A percentile compares a stretch with the other conserved stretches of the same genome.
These are phyloP conservation scores for Silene coronaria DNA, from an alignment of 179 eudicot species.

Conservation along the genomic window DNA sequence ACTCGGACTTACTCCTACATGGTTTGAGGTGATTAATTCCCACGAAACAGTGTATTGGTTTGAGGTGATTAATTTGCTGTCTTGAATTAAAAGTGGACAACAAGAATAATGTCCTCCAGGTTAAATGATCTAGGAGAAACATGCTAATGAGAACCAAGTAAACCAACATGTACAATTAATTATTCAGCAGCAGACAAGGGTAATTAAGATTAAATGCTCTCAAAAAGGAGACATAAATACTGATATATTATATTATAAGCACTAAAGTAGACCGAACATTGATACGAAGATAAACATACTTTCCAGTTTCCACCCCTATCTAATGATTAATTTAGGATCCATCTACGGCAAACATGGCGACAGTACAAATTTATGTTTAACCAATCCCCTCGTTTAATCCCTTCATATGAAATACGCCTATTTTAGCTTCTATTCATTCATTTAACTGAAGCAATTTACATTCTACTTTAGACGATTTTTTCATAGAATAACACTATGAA, in stretches of 20 bases:
- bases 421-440: too few species aligned
- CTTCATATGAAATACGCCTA: background rate
- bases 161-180: background rate
- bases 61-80: background rate
- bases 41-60: background rate
- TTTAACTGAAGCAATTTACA: too few species aligned
- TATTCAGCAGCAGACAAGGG: conserved; percentile 3
- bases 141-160: conserved; percentile 6
- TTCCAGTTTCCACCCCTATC: background rate
- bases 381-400: conserved; percentile 2
- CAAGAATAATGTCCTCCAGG: background rate
- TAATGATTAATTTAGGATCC: background rate
- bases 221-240: background rate
- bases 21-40: too few species aligned
- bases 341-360: too few species aligned
- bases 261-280: background rate
- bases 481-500: too few species aligned
- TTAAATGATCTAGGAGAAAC: conserved; percentile 1
- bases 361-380: background rate
- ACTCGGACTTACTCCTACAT: too few species aligned
- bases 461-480: too few species aligned
- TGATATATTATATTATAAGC: background rate
- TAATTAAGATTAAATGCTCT: conserved; percentile 10
- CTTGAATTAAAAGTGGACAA: background rate
- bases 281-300: background rate